Evolutionary conservation across 495 filamentous ascomycete genomes (phyloP).

Genomic region (Penicillium robsamsonii): DNA sequence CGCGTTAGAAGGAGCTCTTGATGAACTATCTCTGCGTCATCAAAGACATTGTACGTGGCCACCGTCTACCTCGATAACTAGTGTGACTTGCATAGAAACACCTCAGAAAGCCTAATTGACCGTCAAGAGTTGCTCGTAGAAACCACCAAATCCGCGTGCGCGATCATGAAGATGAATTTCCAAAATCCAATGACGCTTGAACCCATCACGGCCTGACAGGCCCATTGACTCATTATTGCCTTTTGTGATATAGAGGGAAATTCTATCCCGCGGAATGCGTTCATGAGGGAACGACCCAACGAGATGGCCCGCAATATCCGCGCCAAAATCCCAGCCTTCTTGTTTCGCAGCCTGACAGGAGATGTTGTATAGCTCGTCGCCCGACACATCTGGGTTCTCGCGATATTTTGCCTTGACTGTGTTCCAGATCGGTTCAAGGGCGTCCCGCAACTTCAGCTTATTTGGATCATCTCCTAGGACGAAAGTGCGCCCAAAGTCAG

Average conservation of each 20-base stretch:
- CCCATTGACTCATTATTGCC: constrained; percentile 42
- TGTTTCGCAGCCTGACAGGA: constrained; percentile 27
- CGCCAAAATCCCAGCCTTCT: constrained; percentile 43
- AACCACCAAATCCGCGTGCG: constrained; percentile 36
- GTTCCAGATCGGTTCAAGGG: constrained; percentile 44
- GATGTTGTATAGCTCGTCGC: constrained; percentile 41
- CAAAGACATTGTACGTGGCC: not conserved
- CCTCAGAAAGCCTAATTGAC: constrained; percentile 17
- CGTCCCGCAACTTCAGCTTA: constrained; percentile 43
- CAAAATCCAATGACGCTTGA: constrained; percentile 49
- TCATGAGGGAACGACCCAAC: constrained; percentile 47
- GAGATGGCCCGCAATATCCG: constrained; percentile 45
- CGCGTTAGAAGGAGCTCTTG: not conserved
- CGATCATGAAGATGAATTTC: constrained; percentile 50
- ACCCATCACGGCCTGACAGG: constrained; percentile 35
- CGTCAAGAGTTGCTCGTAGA: constrained; percentile 47
- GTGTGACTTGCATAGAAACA: not conserved
- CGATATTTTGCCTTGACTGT: constrained; percentile 37
- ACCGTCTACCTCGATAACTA: not conserved
- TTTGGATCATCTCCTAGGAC: constrained; percentile 47
- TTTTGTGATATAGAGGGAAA: constrained; percentile 39
- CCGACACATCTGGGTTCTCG: constrained; percentile 40
- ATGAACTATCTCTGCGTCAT: not conserved
- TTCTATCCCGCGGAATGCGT: constrained; percentile 47
- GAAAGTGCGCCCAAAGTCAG: constrained; percentile 50